These are phyloP conservation scores for Falciphora oryzae DNA, from an alignment of 2,329 filamentous ascomycete species.

Conservation along the genomic window DNA sequence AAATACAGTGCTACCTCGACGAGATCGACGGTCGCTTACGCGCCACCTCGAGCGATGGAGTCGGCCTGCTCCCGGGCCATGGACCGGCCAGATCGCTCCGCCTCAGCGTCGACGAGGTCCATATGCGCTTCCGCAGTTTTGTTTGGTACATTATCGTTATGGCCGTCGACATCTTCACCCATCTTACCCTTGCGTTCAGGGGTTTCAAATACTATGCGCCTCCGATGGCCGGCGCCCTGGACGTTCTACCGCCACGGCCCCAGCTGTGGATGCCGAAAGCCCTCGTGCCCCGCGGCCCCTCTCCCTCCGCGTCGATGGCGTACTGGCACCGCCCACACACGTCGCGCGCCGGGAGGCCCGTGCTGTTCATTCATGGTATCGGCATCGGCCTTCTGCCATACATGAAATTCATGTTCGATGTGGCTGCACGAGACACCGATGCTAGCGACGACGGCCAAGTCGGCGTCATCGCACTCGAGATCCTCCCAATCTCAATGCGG, in stretches of 20 bases:
- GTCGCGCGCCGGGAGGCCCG: conserved; percentile 41
- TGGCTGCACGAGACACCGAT: conserved; percentile 25
- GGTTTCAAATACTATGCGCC: conserved; percentile 49
- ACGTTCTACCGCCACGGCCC: conserved; percentile 54
- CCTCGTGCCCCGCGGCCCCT: conserved; percentile 21
- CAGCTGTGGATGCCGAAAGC: conserved; percentile 27
- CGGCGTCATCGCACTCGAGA: conserved; percentile 60
- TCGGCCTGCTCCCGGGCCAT: conserved; percentile 42
- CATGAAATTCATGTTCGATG: conserved; percentile 46
- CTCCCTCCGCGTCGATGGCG: conserved; percentile 43
- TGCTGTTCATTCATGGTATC: conserved; percentile 67
- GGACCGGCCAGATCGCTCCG: conserved; percentile 52
- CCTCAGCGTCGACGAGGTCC: conserved; percentile 60
- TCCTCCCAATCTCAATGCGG: conserved; percentile 60
- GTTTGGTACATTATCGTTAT: conserved; percentile 58
- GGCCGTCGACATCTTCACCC: conserved; percentile 46
- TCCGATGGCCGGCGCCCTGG: conserved; percentile 28
- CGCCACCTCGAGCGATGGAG: background rate
- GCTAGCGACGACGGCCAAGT: conserved; percentile 36
- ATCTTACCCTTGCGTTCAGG: conserved; percentile 36
- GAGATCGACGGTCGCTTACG: conserved; percentile 31
- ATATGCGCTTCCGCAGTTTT: conserved; percentile 54
- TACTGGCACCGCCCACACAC: conserved; percentile 65
- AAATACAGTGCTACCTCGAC: conserved; percentile 42
- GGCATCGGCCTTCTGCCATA: conserved; percentile 63